These are phyloP conservation scores for Oryza coarctata DNA, from an alignment of 176 grass and related monocot genomes.

Conservation along the genomic window DNA sequence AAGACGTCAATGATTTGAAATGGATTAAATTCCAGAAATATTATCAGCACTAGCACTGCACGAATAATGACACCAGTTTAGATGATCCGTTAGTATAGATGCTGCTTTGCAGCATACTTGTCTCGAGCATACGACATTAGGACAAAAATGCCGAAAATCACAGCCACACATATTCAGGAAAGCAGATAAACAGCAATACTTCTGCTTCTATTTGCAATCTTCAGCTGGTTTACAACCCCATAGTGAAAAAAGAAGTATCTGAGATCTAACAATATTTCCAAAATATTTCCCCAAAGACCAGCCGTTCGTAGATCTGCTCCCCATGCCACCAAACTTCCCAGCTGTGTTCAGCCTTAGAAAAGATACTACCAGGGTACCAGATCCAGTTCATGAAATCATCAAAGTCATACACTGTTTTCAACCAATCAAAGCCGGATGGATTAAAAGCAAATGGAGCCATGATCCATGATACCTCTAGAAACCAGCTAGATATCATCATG, in stretches of 20 bases:
- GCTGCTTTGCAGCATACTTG: constrained; percentile 79
- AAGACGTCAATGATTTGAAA: constrained; percentile 92
- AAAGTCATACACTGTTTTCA: constrained; percentile 98
- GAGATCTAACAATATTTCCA: constrained; percentile 93
- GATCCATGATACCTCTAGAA: constrained; percentile 92
- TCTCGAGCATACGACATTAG: constrained; percentile 73
- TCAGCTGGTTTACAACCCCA: constrained; percentile 93
- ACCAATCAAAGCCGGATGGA: constrained; percentile 97
- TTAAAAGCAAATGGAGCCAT: constrained; percentile 98
- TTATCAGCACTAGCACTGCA: constrained; percentile 59
- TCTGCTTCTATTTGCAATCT: constrained; percentile 66
- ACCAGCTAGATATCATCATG: constrained; percentile 92
- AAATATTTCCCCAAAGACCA: constrained; percentile 90
- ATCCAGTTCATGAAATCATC: constrained; percentile 99
- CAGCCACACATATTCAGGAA: constrained; percentile 88
- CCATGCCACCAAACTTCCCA: constrained; percentile 98
- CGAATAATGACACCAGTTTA: constrained; percentile 63
- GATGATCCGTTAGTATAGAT: constrained; percentile 77
- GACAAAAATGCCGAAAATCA: constrained; percentile 64
- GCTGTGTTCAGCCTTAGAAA: constrained; percentile 85
- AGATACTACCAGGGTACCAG: constrained; percentile 73
- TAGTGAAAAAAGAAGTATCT: constrained; percentile 96
- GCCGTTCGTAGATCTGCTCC: constrained; percentile 90
- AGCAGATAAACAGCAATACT: constrained; percentile 88
- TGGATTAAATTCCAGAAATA: constrained; percentile 73